Evolutionary conservation across 768 basidiomycete species (phyloP).

Genomic region (Russula brevipes): DNA sequence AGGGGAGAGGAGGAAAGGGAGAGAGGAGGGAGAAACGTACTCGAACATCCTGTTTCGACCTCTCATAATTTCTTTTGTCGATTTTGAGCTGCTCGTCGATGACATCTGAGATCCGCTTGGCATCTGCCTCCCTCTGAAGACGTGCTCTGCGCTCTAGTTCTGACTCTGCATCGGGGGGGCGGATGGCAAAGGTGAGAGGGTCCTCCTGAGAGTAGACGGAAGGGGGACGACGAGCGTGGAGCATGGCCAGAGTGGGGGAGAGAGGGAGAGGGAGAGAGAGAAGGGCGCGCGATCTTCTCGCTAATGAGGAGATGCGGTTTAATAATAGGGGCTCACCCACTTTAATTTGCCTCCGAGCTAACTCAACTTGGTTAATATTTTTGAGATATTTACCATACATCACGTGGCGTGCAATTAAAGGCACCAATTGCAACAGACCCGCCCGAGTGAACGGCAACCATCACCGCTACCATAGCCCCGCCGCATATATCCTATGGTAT

Average conservation of each 20-base stretch:
- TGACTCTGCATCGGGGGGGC: constrained; percentile 62
- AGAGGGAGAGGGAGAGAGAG: constrained; percentile 18
- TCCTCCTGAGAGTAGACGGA: constrained; percentile 68
- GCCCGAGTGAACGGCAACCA: not conserved
- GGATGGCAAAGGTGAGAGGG: constrained; percentile 62
- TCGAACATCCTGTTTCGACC: constrained; percentile 70
- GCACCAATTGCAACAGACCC: too few relatives aligned
- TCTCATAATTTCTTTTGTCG: constrained; percentile 62
- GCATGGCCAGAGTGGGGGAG: constrained; percentile 31
- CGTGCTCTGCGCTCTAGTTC: constrained; percentile 57
- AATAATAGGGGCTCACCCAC: constrained; percentile 5
- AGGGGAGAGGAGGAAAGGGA: not conserved
- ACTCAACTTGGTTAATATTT: not conserved
- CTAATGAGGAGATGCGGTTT: constrained; percentile 25
- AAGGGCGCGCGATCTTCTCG: constrained; percentile 16
- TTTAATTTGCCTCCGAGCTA: not conserved
- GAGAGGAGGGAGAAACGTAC: constrained; percentile 34
- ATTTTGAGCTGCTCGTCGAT: constrained; percentile 76
- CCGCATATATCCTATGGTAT: constrained; percentile 3
- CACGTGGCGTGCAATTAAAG: not conserved
- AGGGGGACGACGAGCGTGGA: constrained; percentile 53
- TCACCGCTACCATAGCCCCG: not conserved
- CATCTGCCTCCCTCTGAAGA: constrained; percentile 63
- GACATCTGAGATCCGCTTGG: constrained; percentile 68
- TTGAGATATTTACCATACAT: too few relatives aligned